phyloP scores from a whole-genome alignment of 345 rosid genomes.

The Theobroma cacao region DNA sequence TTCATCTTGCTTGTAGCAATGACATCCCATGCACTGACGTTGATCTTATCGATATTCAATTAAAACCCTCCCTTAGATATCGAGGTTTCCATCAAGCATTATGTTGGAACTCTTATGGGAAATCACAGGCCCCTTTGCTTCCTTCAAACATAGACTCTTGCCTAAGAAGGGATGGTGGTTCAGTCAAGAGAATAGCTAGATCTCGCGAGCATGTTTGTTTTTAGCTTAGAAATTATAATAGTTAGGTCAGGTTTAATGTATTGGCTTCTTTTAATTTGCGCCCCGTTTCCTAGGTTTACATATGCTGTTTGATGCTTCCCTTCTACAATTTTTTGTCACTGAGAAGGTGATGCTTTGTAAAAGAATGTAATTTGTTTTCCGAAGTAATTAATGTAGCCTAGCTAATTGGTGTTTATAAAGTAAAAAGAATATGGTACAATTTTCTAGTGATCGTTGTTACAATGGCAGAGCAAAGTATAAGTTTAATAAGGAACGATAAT shows the following conservation, averaged over 20 bases:
- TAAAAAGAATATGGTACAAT: background rate
- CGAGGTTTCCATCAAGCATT: constrained; percentile 40
- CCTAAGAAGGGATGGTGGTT: constrained; percentile 43
- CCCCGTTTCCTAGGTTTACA: background rate
- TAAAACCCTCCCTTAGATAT: constrained; percentile 44
- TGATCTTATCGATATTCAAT: constrained; percentile 53
- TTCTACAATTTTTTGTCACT: constrained; percentile 38
- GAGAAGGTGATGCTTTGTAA: constrained; percentile 48
- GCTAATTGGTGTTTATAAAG: background rate
- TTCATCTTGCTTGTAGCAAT: constrained; percentile 73
- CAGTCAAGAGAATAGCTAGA: constrained; percentile 36
- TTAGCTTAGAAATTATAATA: background rate
- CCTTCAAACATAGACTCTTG: constrained; percentile 88
- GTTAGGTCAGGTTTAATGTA: background rate
- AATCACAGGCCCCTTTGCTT: constrained; percentile 59
- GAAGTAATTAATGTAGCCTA: background rate
- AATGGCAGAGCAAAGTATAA: background rate
- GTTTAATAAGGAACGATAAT: background rate
- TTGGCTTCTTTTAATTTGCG: background rate
- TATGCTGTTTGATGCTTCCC: constrained; percentile 31
- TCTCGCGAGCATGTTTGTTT: constrained; percentile 43
- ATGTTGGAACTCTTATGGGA: constrained; percentile 90
- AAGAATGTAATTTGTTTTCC: constrained; percentile 11
- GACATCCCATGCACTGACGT: constrained; percentile 70
- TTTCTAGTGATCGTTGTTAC: background rate